Base-by-base conservation (phyloP, 2,329 filamentous ascomycete species). In the Pseudogymnoascus sp. region DNA sequence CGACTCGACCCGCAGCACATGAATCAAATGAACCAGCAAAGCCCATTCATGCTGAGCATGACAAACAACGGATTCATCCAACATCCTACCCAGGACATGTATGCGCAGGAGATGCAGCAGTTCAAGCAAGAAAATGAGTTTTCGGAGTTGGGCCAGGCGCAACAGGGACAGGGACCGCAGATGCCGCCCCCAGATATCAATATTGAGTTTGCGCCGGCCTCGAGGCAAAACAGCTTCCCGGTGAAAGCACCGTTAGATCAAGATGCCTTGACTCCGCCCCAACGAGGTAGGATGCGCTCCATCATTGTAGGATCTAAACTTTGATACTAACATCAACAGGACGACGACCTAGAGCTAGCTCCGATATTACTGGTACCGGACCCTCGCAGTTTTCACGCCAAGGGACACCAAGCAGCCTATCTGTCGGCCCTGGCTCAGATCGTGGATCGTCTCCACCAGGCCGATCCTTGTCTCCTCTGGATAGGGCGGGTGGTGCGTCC, bases 141-240 rank as follows among this genome's bases (percentile, higher is more conserved):
- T 25, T 73, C 75, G 31, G 88, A 92, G 62, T 82, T 89, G 72
- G 83, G 85, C 5, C 40, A 45, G 21, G 40, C 25, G 3, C 40
- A 45, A 21, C 40, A 45, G 12, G 29, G 52, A 2, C 86, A 83
- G 71, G 85, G 83, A 52, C 84, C 87, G 59, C 82, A 89, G 67
- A 94, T 96, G 87, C 88, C 88, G 3, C 90, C 92, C n/a, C 92
- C 92, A 0, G 90, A 92, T 60, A 97, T 97, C 75, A 96, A 94
- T 71, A 94, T 97, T 68, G 90, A 96, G 72, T 92, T 90, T 73
- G 92, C 92, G 13, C 92, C 92, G 25, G 87, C 87, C 7, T 84
- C 88, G 60, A 78, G 82, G 63, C 84, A 84, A 69, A 82, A 80
- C 60, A 85, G 80, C 67, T 88, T 89, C 71, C 88, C 87, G 65